Percentiles rank a stretch among this genome's conserved stretches.
Evolutionary conservation across 192 early-diverging fungal species (phyloP).

Genomic region (Coemansia sp.): DNA sequence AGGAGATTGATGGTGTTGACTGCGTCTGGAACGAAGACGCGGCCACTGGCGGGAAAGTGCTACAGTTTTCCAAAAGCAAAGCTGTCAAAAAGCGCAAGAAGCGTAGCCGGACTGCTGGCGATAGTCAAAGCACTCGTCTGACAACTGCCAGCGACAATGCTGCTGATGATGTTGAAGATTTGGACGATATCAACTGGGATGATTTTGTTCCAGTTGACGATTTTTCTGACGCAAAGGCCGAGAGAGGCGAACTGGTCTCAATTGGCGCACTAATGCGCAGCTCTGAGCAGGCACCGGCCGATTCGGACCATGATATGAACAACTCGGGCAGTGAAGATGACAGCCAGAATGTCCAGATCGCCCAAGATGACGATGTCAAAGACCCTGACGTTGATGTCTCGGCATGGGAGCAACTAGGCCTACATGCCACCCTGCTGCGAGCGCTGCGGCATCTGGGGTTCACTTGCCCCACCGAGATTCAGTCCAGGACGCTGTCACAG

Average conservation of each 20-base stretch:
- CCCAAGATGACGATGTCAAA: slow-evolving; percentile 18
- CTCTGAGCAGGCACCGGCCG: slow-evolving; percentile 8
- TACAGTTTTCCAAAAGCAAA: slow-evolving; percentile 62
- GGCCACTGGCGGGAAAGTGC: slow-evolving; percentile 60
- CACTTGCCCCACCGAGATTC: slow-evolving; percentile 81
- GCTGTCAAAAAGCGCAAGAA: slow-evolving; percentile 22
- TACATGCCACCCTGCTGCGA: slow-evolving; percentile 61
- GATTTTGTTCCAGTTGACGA: slow-evolving; percentile 76
- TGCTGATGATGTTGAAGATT: slow-evolving; percentile 14
- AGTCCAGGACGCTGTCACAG: slow-evolving; percentile 69
- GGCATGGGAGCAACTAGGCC: slow-evolving; percentile 67
- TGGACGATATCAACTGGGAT: slow-evolving; percentile 34
- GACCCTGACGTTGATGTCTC: slow-evolving; percentile 59
- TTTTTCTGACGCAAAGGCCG: slow-evolving; percentile 67
- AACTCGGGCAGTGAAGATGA: slow-evolving; percentile 11
- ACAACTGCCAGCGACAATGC: slow-evolving; percentile 2
- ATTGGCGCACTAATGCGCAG: slow-evolving; percentile 35
- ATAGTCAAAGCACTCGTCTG: not conserved
- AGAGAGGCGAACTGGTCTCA: slow-evolving; percentile 33
- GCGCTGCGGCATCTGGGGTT: slow-evolving; percentile 75
- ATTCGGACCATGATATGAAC: slow-evolving; percentile 17
- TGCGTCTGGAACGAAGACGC: slow-evolving; percentile 68
- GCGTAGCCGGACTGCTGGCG: not conserved
- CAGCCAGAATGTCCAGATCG: not conserved
- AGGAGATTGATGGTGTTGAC: slow-evolving; percentile 85